Evolutionary conservation across 2,329 filamentous ascomycete genomes (phyloP), one percentile per base, ranked within the genome.

Genomic region (Scleromitrula shiraiana): DNA sequence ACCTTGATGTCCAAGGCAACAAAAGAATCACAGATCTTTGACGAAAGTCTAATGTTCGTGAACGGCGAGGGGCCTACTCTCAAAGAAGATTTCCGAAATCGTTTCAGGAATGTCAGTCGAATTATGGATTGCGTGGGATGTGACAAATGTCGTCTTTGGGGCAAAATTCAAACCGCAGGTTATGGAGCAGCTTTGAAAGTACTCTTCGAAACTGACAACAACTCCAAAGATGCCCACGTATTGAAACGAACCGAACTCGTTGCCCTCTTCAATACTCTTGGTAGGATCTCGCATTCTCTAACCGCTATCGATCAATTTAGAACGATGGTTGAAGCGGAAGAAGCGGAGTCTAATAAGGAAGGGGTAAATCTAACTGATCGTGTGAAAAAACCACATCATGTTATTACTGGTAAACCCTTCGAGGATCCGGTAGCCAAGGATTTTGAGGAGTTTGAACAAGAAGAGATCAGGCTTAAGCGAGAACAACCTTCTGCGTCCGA

Each of bases 81-180:
- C 49, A 98, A 97, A 67, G 91, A 97, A 64, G 93, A 98, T 63
- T 98, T 98, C 74, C 85, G 88, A 59, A 93, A 94, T 67, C 86
- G 93, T 14, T 98, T 98, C 76, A 82, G 93, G 64, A 98, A 98
- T 64, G 87, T 98, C 52, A 95, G 87, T 65, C 82, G 93, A 33
- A 76, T 97, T 55, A 98, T 98, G 93, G 93, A 98, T 67, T 98
- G 93, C 59, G 91, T 97, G 17, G 93, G 93, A 37, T 98, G 93
- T 67, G 93, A 98, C 70, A 98, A 98, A 71, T 98, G 93, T 69
- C 82, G 93, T 7, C 80, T 98, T 2, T 98, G 93, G 93, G 93
- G 93, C 41, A 98, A 98, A 69, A 70, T 98, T 30, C 93, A 98
- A 69, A 95, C 89, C 0, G 86, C 87, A 10, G 93, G 93, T 2